Evolutionary conservation across 257 asterid species (phyloP), one percentile per base, ranked within the genome.

Genomic region (Solanum megistacrolobum): DNA sequence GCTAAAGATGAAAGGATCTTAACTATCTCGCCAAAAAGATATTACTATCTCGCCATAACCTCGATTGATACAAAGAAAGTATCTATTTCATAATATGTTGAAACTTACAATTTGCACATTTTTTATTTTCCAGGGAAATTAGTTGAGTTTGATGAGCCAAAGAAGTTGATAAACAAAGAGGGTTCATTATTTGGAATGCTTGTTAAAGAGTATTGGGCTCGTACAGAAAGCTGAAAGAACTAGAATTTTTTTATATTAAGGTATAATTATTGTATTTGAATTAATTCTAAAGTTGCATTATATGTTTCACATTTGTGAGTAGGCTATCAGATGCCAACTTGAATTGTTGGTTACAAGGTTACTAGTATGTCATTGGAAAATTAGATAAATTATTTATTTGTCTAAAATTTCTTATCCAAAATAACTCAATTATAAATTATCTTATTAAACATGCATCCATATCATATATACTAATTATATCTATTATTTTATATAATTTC

Each of bases 111-210:
- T 25, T n/a, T 43, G 32, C 72, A 27, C 20, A 68, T 86, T 69
- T 10, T 31, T 34, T 9, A 20, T 86, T 29, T 60, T 74, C 29
- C 76, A 86, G 85, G 88, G 12, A 79, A 18, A 6, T 29, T 86
- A 9, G 85, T 55, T 29, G 88, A 86, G 82, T 72, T 72, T 86
- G 88, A 86, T 36, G 29, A 34, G 7, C 88, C 88, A 34, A 58
- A 79, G 23, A 86, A 73, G 83, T 31, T 86, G 75, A 36, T 86
- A 62, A 81, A 52, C 20, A 86, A 35, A 35, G 68, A 86, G 74
- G 29, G 25, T 4, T 86, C 88, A 39, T 73, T 74, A 46, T 86
- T 86, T 58, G 12, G 74, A 74, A 36, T 74, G 85, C 88, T 86
- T 52, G 88, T 86, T 41, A 66, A 34, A 29, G 85, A 86, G 39